These are phyloP conservation scores for Phytophthora hibernalis DNA, from an alignment of 352 stramenopile genomes.

Conservation along the genomic window DNA sequence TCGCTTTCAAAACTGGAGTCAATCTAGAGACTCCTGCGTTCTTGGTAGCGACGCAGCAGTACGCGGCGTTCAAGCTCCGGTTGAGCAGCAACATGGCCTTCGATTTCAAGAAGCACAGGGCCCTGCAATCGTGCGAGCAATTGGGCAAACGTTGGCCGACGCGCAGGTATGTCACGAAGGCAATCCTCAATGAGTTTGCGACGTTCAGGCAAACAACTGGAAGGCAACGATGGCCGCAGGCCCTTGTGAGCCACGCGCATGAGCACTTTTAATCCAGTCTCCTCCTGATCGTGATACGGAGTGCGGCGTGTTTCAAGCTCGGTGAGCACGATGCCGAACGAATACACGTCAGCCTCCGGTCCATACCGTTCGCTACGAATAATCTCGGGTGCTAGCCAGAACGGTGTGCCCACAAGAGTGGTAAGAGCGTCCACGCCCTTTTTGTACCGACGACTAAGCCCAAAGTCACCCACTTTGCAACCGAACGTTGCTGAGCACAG, in stretches of 20 bases:
- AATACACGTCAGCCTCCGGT: slow-evolving; percentile 85
- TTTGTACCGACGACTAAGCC: slow-evolving; percentile 82
- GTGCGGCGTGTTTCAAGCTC: slow-evolving; percentile 86
- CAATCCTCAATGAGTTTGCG: slow-evolving; percentile 81
- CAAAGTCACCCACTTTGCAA: slow-evolving; percentile 91
- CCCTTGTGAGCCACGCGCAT: slow-evolving; percentile 81
- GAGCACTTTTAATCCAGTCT: slow-evolving; percentile 81
- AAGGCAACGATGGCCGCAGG: slow-evolving; percentile 74
- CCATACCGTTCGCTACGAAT: slow-evolving; percentile 89
- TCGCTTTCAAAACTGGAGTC: slow-evolving; percentile 15
- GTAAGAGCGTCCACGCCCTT: slow-evolving; percentile 86
- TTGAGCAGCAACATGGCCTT: slow-evolving; percentile 53
- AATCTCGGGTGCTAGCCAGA: slow-evolving; percentile 90
- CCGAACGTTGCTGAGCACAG: slow-evolving; percentile 89
- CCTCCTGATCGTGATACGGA: slow-evolving; percentile 80
- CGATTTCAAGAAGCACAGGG: slow-evolving; percentile 79
- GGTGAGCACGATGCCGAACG: slow-evolving; percentile 89
- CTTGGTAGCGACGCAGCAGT: slow-evolving; percentile 42
- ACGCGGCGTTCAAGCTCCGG: slow-evolving; percentile 47
- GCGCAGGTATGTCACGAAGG: slow-evolving; percentile 56
- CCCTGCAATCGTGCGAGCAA: slow-evolving; percentile 80
- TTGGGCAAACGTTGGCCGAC: slow-evolving; percentile 78
- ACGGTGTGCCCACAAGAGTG: slow-evolving; percentile 86
- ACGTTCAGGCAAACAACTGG: slow-evolving; percentile 60
- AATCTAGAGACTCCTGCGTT: slow-evolving; percentile 42